Percentiles rank a stretch among this genome's conserved stretches.
Conservation (phyloP, 495 filamentous ascomycete species). For the Penicillium odoratum region DNA sequence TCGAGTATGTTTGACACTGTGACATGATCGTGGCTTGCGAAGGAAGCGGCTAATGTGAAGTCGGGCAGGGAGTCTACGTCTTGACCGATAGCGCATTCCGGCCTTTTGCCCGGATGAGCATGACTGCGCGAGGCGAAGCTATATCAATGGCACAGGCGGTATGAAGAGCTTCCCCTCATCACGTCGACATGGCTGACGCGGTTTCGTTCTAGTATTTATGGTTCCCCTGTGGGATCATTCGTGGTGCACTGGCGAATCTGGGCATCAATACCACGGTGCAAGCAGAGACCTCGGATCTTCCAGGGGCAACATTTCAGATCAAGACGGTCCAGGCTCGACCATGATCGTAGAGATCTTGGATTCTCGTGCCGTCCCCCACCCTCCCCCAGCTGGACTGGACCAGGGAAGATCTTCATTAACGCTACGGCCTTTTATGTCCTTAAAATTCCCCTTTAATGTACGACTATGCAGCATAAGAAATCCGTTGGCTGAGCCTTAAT, state of each 20-base stretch:
- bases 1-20: slow-evolving; percentile 53
- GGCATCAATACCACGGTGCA: slow-evolving; percentile 90
- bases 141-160: slow-evolving; percentile 78
- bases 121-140: slow-evolving; percentile 68
- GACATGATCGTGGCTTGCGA: background rate
- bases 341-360: slow-evolving; percentile 19
- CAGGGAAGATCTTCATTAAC: background rate
- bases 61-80: slow-evolving; percentile 81
- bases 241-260: slow-evolving; percentile 84
- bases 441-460: background rate
- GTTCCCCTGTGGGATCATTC: slow-evolving; percentile 90
- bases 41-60: slow-evolving; percentile 6
- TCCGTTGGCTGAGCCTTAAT: background rate
- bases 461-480: background rate
- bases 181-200: background rate
- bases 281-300: slow-evolving; percentile 82
- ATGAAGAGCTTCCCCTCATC: slow-evolving; percentile 33
- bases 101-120: slow-evolving; percentile 83
- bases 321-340: slow-evolving; percentile 71
- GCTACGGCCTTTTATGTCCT: background rate
- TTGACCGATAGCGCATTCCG: slow-evolving; percentile 92
- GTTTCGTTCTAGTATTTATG: slow-evolving; percentile 70
- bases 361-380: background rate
- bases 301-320: slow-evolving; percentile 92
- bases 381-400: slow-evolving; percentile 11